Evolutionary conservation across 495 filamentous ascomycete species (phyloP).

Genomic region (Astrothelium macrocarpum): DNA sequence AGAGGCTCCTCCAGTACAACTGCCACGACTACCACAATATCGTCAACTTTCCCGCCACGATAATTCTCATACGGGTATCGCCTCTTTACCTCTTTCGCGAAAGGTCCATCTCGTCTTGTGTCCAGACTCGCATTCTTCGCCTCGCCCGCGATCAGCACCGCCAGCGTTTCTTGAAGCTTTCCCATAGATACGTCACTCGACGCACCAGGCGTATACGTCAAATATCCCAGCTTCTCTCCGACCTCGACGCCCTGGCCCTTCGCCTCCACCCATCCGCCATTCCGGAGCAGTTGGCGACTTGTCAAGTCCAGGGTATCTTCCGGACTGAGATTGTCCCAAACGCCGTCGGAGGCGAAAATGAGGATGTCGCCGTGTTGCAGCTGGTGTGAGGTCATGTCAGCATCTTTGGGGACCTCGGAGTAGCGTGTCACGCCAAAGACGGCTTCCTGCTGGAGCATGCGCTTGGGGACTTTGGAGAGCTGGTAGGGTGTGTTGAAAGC

Average conservation of each 20-base stretch:
- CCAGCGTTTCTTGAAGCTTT: constrained; percentile 63
- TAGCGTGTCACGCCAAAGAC: constrained; percentile 64
- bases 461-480: constrained; percentile 75
- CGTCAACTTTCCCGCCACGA: constrained; percentile 83
- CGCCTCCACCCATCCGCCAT: constrained; percentile 60
- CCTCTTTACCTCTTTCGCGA: constrained; percentile 85
- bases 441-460: constrained; percentile 62
- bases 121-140: constrained; percentile 80
- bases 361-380: constrained; percentile 86
- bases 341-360: constrained; percentile 85
- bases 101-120: constrained; percentile 72
- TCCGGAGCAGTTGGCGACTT: constrained; percentile 57
- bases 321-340: constrained; percentile 93
- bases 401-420: constrained; percentile 73
- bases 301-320: constrained; percentile 76
- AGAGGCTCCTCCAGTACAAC: constrained; percentile 45
- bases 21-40: constrained; percentile 72
- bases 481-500: constrained; percentile 97
- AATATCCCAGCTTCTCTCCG: constrained; percentile 41
- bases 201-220: constrained; percentile 34
- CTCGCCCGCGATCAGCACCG: constrained; percentile 62
- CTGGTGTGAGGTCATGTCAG: constrained; percentile 61
- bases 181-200: constrained; percentile 22
- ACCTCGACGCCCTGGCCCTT: constrained; percentile 48
- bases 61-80: constrained; percentile 74